Percentiles rank a stretch among this genome's conserved stretches.
Conservation (phyloP, 169 alveolate species). For the Eimeria zaria region DNA sequence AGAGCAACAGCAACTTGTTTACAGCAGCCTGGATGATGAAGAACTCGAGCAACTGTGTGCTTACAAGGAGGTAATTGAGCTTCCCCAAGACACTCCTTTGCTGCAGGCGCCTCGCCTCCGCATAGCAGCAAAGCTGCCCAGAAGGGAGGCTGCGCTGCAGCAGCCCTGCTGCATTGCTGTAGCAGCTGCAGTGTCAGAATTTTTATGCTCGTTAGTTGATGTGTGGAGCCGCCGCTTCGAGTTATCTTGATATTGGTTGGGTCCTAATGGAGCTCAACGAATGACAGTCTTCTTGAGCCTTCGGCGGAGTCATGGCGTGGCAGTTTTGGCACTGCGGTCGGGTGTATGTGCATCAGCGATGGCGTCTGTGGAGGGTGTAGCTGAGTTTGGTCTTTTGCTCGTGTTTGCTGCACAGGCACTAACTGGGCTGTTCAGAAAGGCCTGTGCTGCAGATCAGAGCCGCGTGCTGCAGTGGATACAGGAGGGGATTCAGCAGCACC, state of each 20-base stretch:
- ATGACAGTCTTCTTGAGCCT: neutral
- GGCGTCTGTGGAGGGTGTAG: neutral
- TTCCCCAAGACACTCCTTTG: neutral
- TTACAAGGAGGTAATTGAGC: slow-evolving; percentile 54
- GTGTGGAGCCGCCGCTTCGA: neutral
- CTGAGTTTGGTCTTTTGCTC: neutral
- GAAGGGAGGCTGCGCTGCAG: neutral
- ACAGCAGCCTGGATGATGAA: slow-evolving; percentile 64
- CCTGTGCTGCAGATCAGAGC: slow-evolving; percentile 49
- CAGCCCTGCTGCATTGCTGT: neutral
- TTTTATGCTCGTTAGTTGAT: neutral
- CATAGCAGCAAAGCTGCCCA: neutral
- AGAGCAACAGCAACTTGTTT: slow-evolving; percentile 54
- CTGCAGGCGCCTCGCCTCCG: neutral
- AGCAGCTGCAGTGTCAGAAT: too few relatives aligned
- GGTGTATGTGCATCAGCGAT: neutral
- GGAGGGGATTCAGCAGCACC: slow-evolving; percentile 59
- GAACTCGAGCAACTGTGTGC: slow-evolving; percentile 39
- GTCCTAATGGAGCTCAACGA: neutral
- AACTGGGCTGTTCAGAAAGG: slow-evolving; percentile 40
- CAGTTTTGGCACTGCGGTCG: neutral
- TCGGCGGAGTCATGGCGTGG: too few relatives aligned
- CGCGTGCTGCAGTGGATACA: slow-evolving; percentile 61
- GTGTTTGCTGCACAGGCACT: slow-evolving; percentile 25
- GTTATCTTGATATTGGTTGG: neutral